Conservation (phyloP, 345 rosid species). For the Syzygium aromaticum region DNA sequence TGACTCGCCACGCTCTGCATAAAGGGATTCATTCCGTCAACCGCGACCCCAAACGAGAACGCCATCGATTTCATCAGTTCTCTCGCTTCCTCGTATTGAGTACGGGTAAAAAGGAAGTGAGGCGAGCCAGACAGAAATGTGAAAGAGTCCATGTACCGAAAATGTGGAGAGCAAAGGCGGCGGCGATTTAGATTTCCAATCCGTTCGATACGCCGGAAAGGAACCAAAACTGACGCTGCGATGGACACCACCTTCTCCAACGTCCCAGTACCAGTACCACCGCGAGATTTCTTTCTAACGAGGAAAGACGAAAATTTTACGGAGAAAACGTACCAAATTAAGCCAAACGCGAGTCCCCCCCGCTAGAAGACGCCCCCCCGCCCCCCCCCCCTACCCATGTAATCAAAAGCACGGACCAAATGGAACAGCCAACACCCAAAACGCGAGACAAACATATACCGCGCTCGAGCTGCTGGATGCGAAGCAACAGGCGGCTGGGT, state of each 20-base stretch:
- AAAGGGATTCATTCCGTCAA: neutral
- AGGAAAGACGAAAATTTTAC: neutral
- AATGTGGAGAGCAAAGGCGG: neutral
- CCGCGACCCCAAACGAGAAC: neutral
- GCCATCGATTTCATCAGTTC: neutral
- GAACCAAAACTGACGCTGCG: neutral
- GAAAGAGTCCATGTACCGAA: neutral
- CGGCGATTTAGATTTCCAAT: neutral
- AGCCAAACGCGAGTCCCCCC: neutral
- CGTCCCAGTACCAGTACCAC: neutral
- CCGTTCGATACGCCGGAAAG: neutral
- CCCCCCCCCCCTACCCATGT: neutral
- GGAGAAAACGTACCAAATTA: neutral
- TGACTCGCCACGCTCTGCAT: constrained; percentile 73
- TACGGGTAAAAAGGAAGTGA: neutral
- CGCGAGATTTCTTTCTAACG: neutral
- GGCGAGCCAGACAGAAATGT: neutral
- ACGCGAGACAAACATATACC: constrained; percentile 24
- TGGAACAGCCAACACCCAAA: neutral
- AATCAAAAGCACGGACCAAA: neutral
- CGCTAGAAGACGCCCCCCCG: neutral
- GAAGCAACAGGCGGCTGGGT: constrained; percentile 40
- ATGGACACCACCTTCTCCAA: neutral
- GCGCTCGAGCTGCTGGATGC: constrained; percentile 63
- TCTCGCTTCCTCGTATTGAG: neutral